Base-by-base conservation (phyloP, 208 protist genomes). In the Wallacemonas sp. region DNA sequence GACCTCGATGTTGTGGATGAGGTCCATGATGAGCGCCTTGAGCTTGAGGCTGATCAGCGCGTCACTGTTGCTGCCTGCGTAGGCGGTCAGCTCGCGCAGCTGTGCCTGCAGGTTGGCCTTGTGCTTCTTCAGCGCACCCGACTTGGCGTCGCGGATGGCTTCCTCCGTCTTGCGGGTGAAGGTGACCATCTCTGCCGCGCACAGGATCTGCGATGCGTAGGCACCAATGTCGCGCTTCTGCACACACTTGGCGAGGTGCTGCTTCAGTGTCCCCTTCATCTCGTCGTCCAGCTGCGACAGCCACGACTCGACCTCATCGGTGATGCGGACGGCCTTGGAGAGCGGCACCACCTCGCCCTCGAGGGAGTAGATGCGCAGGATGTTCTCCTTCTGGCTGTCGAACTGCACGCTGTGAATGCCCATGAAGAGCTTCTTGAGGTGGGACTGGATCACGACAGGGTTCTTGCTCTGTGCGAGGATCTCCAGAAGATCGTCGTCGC, bases 361-460 rank as follows among this genome's bases (percentile, higher is more conserved):
- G 8, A 94, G 68, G 19, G 89, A 98, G 32, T 85, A 65, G 61
- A 99, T 97, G 46, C 88, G 82, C 14, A 94, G 56, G 63, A 99
- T 98, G 62, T 88, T 74, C 65, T 94, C 83, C 57, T 90, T 85
- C 48, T 85, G 70, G 12, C 82, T 72, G 68, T 97, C 88, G 68
- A 99, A 98, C 62, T 96, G 75, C 17, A 99, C 98, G 41, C 79
- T 90, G 81, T 97, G 71, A 74, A 99, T 98, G 41, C 97, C 97
- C 82, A 96, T 96, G 72, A 98, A 99, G 12, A 99, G 87, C 79
- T 99, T 99, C 80, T 99, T 98, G 5, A 99, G 81, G 78, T 99
- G 98, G 9, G 92, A 83, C 83, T 99, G 97, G 56, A 99, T 99
- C 21, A 99, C 94, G 17, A 70, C 68, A 0, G 97, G 96, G 74